Base-by-base conservation (phyloP, 2,329 filamentous ascomycete genomes). In the Didymella keratinophila region DNA sequence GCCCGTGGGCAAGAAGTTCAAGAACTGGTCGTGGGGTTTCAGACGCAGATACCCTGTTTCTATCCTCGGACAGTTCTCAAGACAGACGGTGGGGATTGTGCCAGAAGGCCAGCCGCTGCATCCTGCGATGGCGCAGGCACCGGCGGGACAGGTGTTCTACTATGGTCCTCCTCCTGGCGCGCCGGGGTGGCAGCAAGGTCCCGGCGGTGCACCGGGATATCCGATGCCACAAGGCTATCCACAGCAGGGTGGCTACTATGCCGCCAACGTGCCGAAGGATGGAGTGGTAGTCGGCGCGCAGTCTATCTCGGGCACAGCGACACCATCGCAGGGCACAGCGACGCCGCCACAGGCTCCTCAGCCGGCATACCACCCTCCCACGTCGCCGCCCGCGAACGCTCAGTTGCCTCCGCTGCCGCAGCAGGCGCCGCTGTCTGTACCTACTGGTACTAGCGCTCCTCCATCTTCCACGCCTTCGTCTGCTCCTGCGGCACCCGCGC, bases 1-100 rank as follows among this genome's bases (percentile, higher is more conserved):
- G 60, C 47, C 65, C 11, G 60, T 63, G 4, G 66, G 71, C 6
- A 59, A 64, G n/a, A 66, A 68, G 0, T 70, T 76, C 58, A 75
- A 70, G 61, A 66, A 72, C 3, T 76, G 73, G 73, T 72, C 66
- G 16, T 75, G 68, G 69, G 71, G 71, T 4, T 73, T 76, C 61
- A 62, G 65, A 7, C 68, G 69, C 30, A 30, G 55, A 2, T 76
- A 76, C 41, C 73, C 73, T 0, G 67, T 70, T 1, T 64, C 68
- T 27, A 59, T 71, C 14, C 66, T 76, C 1, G 73, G 73, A 4
- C 71, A 73, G 49, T 73, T 62, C 56, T 71, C 71, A 4, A 60
- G 55, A 28, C 66, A 64, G 16, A 72, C 71, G 1, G 71, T 72
- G 9, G 72, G 72, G 5, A 67, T 73, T 7, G 68, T 72, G 2